Percentiles rank a stretch among this genome's conserved stretches.
Conservation (phyloP, 495 filamentous ascomycete genomes). For the Tuber brumale region DNA sequence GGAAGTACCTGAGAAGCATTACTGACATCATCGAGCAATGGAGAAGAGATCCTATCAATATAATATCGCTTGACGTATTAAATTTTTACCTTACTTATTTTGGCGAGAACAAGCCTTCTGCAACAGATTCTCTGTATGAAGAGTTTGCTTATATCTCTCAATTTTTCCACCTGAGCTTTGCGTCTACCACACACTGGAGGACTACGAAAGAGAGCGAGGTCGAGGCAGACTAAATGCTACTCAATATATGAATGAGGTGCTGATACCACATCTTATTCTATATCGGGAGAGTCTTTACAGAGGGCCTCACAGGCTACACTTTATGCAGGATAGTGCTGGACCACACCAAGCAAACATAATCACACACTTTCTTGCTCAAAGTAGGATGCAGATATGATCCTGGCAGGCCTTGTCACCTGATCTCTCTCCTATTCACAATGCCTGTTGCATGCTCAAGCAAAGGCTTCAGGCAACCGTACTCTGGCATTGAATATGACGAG, state of each 20-base stretch:
- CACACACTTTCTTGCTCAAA: neutral
- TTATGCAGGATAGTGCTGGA: slow-evolving; percentile 11
- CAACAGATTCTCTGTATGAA: no score
- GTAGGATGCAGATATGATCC: neutral
- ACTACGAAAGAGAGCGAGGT: neutral
- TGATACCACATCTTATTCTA: slow-evolving; percentile 7
- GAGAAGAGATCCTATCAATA: no score
- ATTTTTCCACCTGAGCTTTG: no score
- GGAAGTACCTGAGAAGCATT: no score
- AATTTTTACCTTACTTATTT: no score
- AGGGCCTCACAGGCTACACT: neutral
- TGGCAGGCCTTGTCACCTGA: slow-evolving; percentile 11
- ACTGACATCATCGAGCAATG: no score
- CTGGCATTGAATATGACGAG: neutral
- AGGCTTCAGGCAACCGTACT: neutral
- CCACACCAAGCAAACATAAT: neutral
- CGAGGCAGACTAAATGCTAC: neutral
- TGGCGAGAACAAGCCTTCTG: no score
- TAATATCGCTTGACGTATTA: no score
- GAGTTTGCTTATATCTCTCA: no score
- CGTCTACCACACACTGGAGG: no score
- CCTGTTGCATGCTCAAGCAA: slow-evolving; percentile 9
- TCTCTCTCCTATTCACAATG: slow-evolving; percentile 16
- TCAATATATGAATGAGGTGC: slow-evolving; percentile 10
- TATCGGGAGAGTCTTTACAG: slow-evolving; percentile 1